Evolutionary conservation across 768 basidiomycete species (phyloP).

Genomic region (Lactifluus echinatus): DNA sequence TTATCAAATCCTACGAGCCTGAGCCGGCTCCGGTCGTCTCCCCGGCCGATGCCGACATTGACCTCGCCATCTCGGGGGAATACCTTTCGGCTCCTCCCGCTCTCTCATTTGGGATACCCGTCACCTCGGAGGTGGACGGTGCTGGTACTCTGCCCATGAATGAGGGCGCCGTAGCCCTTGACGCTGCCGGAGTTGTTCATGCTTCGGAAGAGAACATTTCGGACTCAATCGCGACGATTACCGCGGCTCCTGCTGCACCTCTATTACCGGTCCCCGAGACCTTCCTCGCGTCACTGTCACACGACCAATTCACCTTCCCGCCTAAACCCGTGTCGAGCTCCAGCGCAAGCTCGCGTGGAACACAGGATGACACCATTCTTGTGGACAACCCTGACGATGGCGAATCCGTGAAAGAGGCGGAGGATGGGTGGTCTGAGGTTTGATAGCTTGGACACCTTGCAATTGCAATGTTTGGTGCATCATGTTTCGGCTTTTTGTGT

Average conservation of each 20-base stretch:
- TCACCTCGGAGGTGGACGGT: background rate
- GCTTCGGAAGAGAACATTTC: background rate
- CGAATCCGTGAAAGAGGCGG: background rate
- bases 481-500: background rate
- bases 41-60: background rate
- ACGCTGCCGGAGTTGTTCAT: background rate
- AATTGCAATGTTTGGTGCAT: background rate
- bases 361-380: conserved; percentile 3
- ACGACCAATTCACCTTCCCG: conserved; percentile 13
- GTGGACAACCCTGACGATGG: conserved; percentile 3
- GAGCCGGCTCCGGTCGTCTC: background rate
- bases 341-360: background rate
- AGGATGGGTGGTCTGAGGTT: conserved; percentile 13
- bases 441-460: background rate
- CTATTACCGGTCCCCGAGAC: background rate
- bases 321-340: background rate
- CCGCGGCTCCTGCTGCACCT: background rate
- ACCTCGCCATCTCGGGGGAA: background rate
- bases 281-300: conserved; percentile 5
- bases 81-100: background rate
- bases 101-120: background rate
- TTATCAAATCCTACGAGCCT: background rate
- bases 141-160: background rate
- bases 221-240: background rate
- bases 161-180: background rate